These are phyloP conservation scores for Naganishia vaughanmartiniae DNA, from an alignment of 768 basidiomycete genomes.

Conservation along the genomic window DNA sequence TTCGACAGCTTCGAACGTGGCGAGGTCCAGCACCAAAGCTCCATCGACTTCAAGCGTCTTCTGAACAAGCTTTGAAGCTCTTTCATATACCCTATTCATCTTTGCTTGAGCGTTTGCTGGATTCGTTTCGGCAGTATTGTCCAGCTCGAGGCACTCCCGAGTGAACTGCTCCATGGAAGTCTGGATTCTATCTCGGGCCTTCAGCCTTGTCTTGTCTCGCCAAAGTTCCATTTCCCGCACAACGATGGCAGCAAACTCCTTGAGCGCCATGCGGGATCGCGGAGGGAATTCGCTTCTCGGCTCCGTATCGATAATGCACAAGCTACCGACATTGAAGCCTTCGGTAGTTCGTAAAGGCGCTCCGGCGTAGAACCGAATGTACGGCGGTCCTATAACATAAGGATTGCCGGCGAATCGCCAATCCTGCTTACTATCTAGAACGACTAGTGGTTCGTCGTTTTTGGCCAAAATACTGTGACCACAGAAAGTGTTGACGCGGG, in stretches of 20 bases:
- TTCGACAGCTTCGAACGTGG: constrained; percentile 82
- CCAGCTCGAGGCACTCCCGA: constrained; percentile 88
- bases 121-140: constrained; percentile 58
- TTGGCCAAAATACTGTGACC: constrained; percentile 77
- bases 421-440: constrained; percentile 73
- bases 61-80: constrained; percentile 83
- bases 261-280: constrained; percentile 82
- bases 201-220: constrained; percentile 66
- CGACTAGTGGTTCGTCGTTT: constrained; percentile 75
- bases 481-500: constrained; percentile 71
- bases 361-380: constrained; percentile 85
- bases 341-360: constrained; percentile 84
- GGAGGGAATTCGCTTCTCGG: constrained; percentile 83
- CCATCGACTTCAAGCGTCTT: constrained; percentile 89
- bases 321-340: constrained; percentile 79
- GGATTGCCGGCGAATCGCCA: constrained; percentile 88
- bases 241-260: constrained; percentile 89
- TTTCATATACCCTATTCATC: constrained; percentile 88
- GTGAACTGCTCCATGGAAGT: constrained; percentile 95
- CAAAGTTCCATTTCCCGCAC: constrained; percentile 96
- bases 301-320: constrained; percentile 79
- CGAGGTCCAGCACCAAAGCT: constrained; percentile 86
- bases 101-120: constrained; percentile 51
- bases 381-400: constrained; percentile 63
- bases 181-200: constrained; percentile 54